These are phyloP conservation scores for Puccinia coronata DNA, from an alignment of 1,284 basidiomycete genomes.

Conservation along the genomic window DNA sequence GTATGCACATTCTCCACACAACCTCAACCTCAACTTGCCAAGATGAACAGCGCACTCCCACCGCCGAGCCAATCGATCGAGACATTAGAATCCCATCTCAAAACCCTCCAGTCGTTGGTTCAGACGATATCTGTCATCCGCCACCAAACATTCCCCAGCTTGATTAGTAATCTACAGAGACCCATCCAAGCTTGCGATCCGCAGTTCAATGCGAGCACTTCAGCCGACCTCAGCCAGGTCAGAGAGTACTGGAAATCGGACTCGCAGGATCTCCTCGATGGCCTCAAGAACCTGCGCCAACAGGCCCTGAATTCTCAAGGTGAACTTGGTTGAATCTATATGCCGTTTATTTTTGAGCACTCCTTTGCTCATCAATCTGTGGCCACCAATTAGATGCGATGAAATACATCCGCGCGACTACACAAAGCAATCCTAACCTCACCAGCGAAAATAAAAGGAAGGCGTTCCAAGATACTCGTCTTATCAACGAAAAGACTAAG, in stretches of 20 bases:
- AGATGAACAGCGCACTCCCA: no score
- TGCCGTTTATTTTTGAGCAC: not conserved
- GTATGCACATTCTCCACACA: no score
- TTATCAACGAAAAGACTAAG: not conserved
- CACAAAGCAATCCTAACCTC: not conserved
- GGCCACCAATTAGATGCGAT: not conserved
- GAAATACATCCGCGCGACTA: not conserved
- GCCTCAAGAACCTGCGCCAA: not conserved
- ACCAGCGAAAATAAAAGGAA: not conserved
- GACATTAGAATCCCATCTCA: not conserved
- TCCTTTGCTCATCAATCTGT: not conserved
- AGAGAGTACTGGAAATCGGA: not conserved
- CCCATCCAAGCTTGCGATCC: constrained; percentile 6
- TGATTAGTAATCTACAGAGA: not conserved
- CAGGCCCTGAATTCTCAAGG: not conserved
- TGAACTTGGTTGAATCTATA: not conserved
- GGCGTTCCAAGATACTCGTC: not conserved
- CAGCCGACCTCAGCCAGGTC: not conserved
- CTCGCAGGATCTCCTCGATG: not conserved
- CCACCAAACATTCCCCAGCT: not conserved
- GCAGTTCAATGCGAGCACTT: no score
- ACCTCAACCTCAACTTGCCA: no score
- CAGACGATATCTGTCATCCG: not conserved
- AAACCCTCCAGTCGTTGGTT: not conserved
- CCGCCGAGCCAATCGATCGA: not conserved